A percentile compares a stretch with the other conserved stretches of the same genome.
Conservation (phyloP, 148 eudicot genomes). For the Limonium bicolor region DNA sequence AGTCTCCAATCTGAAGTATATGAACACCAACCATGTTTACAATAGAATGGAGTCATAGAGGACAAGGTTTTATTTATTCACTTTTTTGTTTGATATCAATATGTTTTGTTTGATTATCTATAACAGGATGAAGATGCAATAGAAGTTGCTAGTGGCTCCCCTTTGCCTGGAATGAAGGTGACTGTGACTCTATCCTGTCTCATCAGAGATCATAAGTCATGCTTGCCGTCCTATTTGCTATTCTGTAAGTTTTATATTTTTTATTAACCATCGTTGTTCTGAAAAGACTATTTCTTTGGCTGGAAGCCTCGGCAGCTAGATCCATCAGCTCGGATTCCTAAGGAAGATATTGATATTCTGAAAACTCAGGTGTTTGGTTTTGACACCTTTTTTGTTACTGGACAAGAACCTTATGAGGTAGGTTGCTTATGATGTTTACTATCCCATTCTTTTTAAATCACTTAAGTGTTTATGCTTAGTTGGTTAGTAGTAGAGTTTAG, state of each 20-base stretch:
- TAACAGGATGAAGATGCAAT: conserved; percentile 35
- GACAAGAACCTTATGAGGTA: conserved; percentile 98
- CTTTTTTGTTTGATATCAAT: conserved; percentile 3
- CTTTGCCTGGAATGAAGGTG: conserved; percentile 98
- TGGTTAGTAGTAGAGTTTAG: background rate
- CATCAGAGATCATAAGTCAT: too few species aligned
- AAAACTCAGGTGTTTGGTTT: conserved; percentile 91
- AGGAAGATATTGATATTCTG: conserved; percentile 76
- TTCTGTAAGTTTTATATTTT: background rate
- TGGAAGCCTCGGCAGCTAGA: conserved; percentile 61
- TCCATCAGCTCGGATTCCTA: conserved; percentile 60
- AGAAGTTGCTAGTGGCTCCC: conserved; percentile 82
- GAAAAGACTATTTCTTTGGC: too few species aligned
- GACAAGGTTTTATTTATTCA: background rate
- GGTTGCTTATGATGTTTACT: conserved; percentile 6
- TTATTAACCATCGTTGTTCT: too few species aligned
- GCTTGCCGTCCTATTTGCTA: background rate
- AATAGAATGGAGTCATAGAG: background rate
- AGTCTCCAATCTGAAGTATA: background rate
- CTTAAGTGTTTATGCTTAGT: background rate
- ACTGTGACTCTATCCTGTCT: conserved; percentile 15
- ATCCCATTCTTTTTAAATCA: background rate
- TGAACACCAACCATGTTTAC: background rate
- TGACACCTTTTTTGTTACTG: conserved; percentile 89
- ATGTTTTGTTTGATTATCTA: conserved; percentile 5